These are phyloP conservation scores for Trypanosoma lewisi DNA, from an alignment of 208 protist species.

Conservation along the genomic window DNA sequence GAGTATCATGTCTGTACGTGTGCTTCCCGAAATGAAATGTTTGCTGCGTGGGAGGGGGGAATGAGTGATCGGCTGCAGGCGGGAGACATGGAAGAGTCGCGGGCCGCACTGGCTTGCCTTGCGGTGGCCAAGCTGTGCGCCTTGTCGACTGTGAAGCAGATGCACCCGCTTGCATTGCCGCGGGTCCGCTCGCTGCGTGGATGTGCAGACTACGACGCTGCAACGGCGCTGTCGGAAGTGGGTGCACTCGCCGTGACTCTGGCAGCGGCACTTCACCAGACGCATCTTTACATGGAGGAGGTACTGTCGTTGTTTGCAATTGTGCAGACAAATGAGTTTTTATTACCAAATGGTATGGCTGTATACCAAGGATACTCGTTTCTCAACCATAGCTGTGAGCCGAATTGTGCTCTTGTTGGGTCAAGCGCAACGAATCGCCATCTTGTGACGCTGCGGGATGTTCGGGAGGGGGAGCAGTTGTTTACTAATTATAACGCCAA, in stretches of 20 bases:
- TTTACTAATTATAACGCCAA: slow-evolving; percentile 84
- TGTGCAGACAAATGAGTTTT: slow-evolving; percentile 86
- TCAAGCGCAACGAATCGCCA: slow-evolving; percentile 19
- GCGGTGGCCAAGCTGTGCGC: slow-evolving; percentile 74
- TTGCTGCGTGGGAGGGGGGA: slow-evolving; percentile 43
- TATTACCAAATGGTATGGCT: slow-evolving; percentile 48
- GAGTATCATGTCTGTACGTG: slow-evolving; percentile 81
- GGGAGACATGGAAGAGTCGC: slow-evolving; percentile 33
- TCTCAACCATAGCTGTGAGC: slow-evolving; percentile 88
- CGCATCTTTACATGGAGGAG: slow-evolving; percentile 86
- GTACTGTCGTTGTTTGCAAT: slow-evolving; percentile 81
- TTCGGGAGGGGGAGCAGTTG: slow-evolving; percentile 83
- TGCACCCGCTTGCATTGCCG: slow-evolving; percentile 66
- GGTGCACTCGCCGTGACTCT: slow-evolving; percentile 71
- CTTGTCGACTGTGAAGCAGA: slow-evolving; percentile 73
- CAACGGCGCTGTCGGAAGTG: slow-evolving; percentile 72
- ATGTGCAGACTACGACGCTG: slow-evolving; percentile 66
- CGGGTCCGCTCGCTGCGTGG: slow-evolving; percentile 55
- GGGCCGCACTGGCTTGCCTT: slow-evolving; percentile 68
- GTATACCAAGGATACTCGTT: slow-evolving; percentile 71
- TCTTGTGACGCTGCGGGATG: slow-evolving; percentile 60
- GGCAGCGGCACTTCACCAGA: slow-evolving; percentile 53
- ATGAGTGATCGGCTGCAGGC: slow-evolving; percentile 49
- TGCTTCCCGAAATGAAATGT: slow-evolving; percentile 45
- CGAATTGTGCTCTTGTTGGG: slow-evolving; percentile 70